A percentile compares a stretch with the other conserved stretches of the same genome.
phyloP scores from a whole-genome alignment of 2,329 filamentous ascomycete genomes.

The Nothophoma quercina region DNA sequence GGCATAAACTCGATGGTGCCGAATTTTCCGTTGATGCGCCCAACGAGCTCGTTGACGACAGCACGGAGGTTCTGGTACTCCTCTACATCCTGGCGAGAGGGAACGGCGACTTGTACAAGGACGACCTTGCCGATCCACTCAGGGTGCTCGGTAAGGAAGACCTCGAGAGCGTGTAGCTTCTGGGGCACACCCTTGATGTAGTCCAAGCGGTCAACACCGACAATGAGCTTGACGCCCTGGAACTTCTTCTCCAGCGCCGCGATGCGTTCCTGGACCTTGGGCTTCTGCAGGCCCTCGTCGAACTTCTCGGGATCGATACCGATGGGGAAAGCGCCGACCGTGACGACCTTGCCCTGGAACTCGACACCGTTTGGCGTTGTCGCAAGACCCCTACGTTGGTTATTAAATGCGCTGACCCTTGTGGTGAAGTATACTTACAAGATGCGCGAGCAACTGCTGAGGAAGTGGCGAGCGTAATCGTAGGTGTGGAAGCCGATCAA shows the following conservation, averaged over 20 bases:
- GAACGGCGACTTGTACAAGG: conserved; percentile 93
- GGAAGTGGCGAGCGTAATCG: conserved; percentile 97
- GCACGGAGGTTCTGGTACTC: conserved; percentile 97
- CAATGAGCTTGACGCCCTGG: conserved; percentile 93
- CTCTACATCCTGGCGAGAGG: conserved; percentile 92
- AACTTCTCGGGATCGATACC: conserved; percentile 98
- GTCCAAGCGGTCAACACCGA: conserved; percentile 94
- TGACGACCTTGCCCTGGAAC: conserved; percentile 85
- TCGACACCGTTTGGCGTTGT: conserved; percentile 95
- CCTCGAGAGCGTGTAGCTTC: conserved; percentile 94
- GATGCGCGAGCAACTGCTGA: conserved; percentile 95
- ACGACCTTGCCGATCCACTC: conserved; percentile 99
- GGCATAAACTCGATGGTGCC: conserved; percentile 98
- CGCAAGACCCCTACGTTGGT: conserved; percentile 61
- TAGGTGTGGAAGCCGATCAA: conserved; percentile 98
- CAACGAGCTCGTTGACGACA: conserved; percentile 95
- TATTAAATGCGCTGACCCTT: conserved; percentile 4
- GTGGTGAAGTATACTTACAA: conserved; percentile 61
- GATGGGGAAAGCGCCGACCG: conserved; percentile 94
- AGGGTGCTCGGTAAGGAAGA: conserved; percentile 95
- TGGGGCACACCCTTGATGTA: conserved; percentile 99
- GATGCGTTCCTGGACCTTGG: conserved; percentile 87
- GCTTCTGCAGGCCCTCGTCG: conserved; percentile 83
- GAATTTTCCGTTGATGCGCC: conserved; percentile 95
- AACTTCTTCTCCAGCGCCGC: conserved; percentile 87